Base-by-base conservation (phyloP, 345 rosid genomes). In the Eucalyptus albens region DNA sequence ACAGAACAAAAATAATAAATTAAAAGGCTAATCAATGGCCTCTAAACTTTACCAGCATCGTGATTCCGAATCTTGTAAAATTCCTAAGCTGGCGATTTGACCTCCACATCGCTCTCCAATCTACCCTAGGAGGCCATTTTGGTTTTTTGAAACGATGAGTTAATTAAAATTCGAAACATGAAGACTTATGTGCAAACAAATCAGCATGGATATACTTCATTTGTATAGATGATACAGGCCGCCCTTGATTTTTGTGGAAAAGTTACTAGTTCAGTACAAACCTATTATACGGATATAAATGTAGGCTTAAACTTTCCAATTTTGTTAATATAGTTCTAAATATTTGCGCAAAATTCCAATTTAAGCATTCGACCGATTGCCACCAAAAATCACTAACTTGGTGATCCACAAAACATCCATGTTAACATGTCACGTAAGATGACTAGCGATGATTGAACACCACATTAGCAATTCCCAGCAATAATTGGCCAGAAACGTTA, bases 371-470 rank as follows among this genome's bases (percentile, higher is more conserved):
- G 0, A 51, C 22, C 1, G 9, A 51, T 19, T 53, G 56, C 2
- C 0, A 0, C 62, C 12, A 56, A 24, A 56, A 2, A 56, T 56
- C 27, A 24, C 62, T 22, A 24, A 22, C 13, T 56, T 22, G 27
- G 13, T 56, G 29, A 56, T 56, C 27, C 62, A 56, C 60, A 56
- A 55, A 56, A 56, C 27, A 4, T 56, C 27, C 62, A 56, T 11
- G 12, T 22, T 5, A 56, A 0, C 29, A 4, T 24, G 62, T 56
- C 26, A 22, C 3, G 0, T 22, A 22, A 10, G 62, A 56, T 24
- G 1, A 56, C 3, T 22, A 0, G 6, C 3, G 6, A 22, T 56
- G 3, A 56, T 56, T 56, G 29, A 56, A 24, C 12, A 24, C 62
- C 62, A 56, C 27, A 10, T 22, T 56, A 10, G 62, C 62, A 56